A percentile compares a stretch with the other conserved stretches of the same genome.
Conservation (phyloP, 2,329 filamentous ascomycete genomes). For the Coniella lustricola region DNA sequence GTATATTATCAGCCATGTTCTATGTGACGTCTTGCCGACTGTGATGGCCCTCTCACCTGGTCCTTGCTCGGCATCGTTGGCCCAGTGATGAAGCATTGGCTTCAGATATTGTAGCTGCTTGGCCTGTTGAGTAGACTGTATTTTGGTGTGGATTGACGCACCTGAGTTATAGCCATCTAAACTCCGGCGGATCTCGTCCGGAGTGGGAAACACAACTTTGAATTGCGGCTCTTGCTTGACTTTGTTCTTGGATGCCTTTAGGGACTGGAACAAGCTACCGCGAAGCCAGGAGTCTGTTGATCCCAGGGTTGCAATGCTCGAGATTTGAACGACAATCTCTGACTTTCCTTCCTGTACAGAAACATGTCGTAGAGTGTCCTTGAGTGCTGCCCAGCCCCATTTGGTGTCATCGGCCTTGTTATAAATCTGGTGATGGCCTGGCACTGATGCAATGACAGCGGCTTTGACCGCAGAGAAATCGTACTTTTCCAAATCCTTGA, state of each 20-base stretch:
- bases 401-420: conserved; percentile 39
- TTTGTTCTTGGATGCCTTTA: conserved; percentile 29
- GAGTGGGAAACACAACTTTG: conserved; percentile 73
- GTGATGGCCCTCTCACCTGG: conserved; percentile 19
- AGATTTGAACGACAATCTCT: conserved; percentile 59
- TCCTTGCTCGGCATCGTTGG: conserved; percentile 45
- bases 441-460: conserved; percentile 71
- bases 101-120: conserved; percentile 69
- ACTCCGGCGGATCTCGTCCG: conserved; percentile 68
- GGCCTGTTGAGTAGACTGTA: conserved; percentile 59
- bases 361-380: conserved; percentile 49
- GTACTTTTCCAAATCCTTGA: conserved; percentile 49
- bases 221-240: conserved; percentile 39
- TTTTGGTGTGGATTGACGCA: conserved; percentile 74
- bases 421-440: conserved; percentile 53
- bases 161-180: conserved; percentile 75
- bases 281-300: conserved; percentile 65
- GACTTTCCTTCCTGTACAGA: conserved; percentile 35
- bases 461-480: conserved; percentile 66
- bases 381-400: conserved; percentile 73
- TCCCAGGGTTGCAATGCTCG: conserved; percentile 76
- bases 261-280: conserved; percentile 50
- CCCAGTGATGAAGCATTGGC: conserved; percentile 70
- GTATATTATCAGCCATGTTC: not conserved
- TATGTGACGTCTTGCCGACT: not conserved